These are phyloP conservation scores for Mucor sp. DNA, from an alignment of 371 early-diverging fungal species.

Conservation along the genomic window DNA sequence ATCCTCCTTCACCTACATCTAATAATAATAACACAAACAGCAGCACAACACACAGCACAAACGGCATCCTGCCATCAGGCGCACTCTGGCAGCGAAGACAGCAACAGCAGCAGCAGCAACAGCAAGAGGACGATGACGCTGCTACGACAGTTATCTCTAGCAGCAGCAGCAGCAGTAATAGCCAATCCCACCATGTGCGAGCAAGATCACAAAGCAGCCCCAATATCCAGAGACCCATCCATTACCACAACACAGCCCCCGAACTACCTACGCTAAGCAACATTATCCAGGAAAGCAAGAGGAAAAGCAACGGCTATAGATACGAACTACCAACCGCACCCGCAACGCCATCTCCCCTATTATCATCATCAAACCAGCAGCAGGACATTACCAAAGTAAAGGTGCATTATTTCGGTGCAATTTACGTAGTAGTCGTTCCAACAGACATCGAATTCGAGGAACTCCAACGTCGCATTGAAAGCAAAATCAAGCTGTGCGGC, in stretches of 20 bases:
- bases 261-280: constrained; percentile 13
- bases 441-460: constrained; percentile 70
- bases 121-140: background rate
- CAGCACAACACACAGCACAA: background rate
- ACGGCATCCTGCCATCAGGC: constrained; percentile 16
- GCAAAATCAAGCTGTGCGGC: constrained; percentile 73
- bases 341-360: constrained; percentile 8
- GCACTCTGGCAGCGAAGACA: constrained; percentile 29
- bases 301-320: constrained; percentile 15
- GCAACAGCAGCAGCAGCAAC: constrained; percentile 3
- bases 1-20: constrained; percentile 45
- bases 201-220: constrained; percentile 64
- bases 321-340: background rate
- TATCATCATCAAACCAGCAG: background rate
- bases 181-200: constrained; percentile 31
- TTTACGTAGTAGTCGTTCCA: constrained; percentile 88
- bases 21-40: background rate
- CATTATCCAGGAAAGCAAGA: background rate
- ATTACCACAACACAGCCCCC: constrained; percentile 6
- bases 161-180: background rate
- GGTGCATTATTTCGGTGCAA: constrained; percentile 82
- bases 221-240: constrained; percentile 47
- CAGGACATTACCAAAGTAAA: constrained; percentile 67
- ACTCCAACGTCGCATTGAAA: constrained; percentile 76
- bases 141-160: background rate